Evolutionary conservation across 1,284 basidiomycete genomes (phyloP).

Genomic region (Stygiomarasmius scandens): DNA sequence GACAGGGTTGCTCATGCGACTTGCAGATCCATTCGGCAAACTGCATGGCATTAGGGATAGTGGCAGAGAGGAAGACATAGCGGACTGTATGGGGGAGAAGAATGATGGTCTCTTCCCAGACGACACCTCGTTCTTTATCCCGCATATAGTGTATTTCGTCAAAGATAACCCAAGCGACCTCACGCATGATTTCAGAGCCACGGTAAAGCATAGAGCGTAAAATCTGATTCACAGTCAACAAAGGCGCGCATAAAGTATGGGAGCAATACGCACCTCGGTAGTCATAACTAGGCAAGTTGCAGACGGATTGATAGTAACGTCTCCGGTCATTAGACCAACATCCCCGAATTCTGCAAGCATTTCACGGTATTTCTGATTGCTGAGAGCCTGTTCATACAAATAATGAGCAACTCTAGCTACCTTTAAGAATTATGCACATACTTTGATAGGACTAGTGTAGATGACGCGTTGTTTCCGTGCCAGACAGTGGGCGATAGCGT

Average conservation of each 20-base stretch:
- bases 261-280: conserved; percentile 74
- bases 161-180: conserved; percentile 99
- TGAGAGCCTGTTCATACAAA: conserved; percentile 92
- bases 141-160: conserved; percentile 99
- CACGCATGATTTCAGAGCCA: conserved; percentile 98
- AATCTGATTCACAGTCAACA: conserved; percentile 67
- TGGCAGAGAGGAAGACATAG: conserved; percentile 99
- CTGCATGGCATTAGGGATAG: conserved; percentile 99
- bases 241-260: not conserved
- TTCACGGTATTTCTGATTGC: conserved; percentile 99
- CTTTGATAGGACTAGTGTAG: conserved; percentile 99
- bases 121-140: conserved; percentile 91
- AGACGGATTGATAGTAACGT: conserved; percentile 98
- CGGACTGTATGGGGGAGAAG: conserved; percentile 94
- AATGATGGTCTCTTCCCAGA: conserved; percentile 94
- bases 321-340: conserved; percentile 99
- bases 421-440: conserved; percentile 50
- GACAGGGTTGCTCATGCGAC: conserved; percentile 97
- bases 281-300: conserved; percentile 99
- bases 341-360: conserved; percentile 97
- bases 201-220: conserved; percentile 98
- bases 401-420: no score
- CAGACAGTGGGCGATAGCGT: conserved; percentile 97
- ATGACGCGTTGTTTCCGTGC: conserved; percentile 94
- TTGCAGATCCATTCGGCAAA: conserved; percentile 99